Evolutionary conservation across 2,329 filamentous ascomycete species (phyloP), one percentile per base, ranked within the genome.

Genomic region (Talaromyces islandicus): DNA sequence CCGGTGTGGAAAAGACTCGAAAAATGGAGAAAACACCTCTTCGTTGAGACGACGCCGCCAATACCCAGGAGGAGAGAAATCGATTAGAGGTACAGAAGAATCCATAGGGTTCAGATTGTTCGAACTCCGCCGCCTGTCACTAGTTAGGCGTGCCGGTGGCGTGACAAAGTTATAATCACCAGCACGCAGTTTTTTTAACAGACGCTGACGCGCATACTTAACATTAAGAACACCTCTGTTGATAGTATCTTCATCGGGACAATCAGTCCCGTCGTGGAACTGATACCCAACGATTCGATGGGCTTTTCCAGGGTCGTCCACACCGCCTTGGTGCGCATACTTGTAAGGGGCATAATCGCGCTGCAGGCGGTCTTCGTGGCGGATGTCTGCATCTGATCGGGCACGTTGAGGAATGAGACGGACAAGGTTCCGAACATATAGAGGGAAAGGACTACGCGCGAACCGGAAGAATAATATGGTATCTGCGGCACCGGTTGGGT

Each of bases 21-120:
- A 97, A 69, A 91, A 96, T 46, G 92, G 92, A 58, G 92, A 97
- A 81, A 96, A 97, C 53, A 91, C 95, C 82, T 97, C 92, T 80
- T 97, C 92, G 78, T 91, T 96, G 83, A 97, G 97, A 70, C 92
- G 91, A 73, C 97, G 83, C 76, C 97, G 85, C 79, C 92, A 96
- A 87, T 92, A n/a, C 17, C 48, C 48, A 27, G 19, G 25, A 10
- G 48, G 48, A 29, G 48, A 27, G 19, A 17, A 17, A 52, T 52
- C 48, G 7, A 52, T 6, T 10, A 29, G 48, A 17, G 10, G n/a
- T 11, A 21, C 4, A 12, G 9, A 12, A 2, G 19, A 24, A 9
- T 46, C 11, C 9, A 3, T 46, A 46, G 6, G 10, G 21, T 24
- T 24, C 9, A 21, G 43, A 7, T 24, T 19, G 11, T 46, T 17